phyloP scores from a whole-genome alignment of 805 yeast species.

The Candida adriatica region DNA sequence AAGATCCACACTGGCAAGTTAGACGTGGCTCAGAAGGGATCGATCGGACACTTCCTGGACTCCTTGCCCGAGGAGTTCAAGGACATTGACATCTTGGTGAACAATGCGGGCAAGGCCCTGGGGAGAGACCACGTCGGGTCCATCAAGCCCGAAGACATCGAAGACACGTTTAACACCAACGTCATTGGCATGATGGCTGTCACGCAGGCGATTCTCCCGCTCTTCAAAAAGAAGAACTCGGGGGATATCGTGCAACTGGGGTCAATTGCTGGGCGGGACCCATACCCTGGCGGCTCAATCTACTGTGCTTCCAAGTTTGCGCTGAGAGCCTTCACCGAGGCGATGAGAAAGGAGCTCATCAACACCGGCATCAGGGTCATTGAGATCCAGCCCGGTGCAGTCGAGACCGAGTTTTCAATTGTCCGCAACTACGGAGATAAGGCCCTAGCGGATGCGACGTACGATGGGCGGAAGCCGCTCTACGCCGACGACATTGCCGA shows the following conservation, averaged over 20 bases:
- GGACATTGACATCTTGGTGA: slow-evolving; percentile 59
- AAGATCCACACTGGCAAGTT: slow-evolving; percentile 40
- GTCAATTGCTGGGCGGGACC: slow-evolving; percentile 73
- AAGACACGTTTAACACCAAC: slow-evolving; percentile 77
- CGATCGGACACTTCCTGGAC: slow-evolving; percentile 44
- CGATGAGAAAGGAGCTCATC: slow-evolving; percentile 68
- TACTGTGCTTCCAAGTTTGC: slow-evolving; percentile 75
- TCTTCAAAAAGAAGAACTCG: slow-evolving; percentile 58
- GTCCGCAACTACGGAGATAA: slow-evolving; percentile 55
- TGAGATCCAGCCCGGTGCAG: slow-evolving; percentile 64
- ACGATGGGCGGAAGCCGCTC: slow-evolving; percentile 49
- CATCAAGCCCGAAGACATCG: slow-evolving; percentile 56
- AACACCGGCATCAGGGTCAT: slow-evolving; percentile 61
- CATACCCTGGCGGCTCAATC: slow-evolving; percentile 73
- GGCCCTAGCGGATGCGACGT: slow-evolving; percentile 46
- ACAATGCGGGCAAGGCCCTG: slow-evolving; percentile 75
- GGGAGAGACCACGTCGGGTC: slow-evolving; percentile 75
- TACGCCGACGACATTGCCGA: slow-evolving; percentile 57
- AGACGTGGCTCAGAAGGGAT: slow-evolving; percentile 50
- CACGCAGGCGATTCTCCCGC: slow-evolving; percentile 72
- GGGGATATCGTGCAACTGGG: slow-evolving; percentile 75
- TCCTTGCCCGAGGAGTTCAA: slow-evolving; percentile 52
- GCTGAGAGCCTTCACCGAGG: slow-evolving; percentile 62
- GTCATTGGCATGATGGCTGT: slow-evolving; percentile 79
- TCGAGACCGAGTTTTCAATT: slow-evolving; percentile 59